Conservation (phyloP, 2,329 filamentous ascomycete species). For the Rhinocladiella similis region DNA sequence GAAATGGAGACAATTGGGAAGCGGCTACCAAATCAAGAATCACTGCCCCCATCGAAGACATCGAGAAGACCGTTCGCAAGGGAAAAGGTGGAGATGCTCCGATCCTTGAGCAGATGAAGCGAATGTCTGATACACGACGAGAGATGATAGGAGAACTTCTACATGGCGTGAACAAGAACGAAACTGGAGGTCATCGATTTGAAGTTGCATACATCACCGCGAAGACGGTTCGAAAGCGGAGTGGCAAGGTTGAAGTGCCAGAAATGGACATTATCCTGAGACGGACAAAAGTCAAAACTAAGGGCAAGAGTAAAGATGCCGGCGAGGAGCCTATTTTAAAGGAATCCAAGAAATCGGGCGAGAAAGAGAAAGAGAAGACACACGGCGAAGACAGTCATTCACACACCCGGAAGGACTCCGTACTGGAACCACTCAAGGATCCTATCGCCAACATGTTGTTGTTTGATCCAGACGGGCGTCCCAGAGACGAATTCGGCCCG, state of each 20-base stretch:
- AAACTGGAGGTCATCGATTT: conserved; percentile 17
- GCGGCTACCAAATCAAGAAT: conserved; percentile 11
- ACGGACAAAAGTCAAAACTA: conserved; percentile 6
- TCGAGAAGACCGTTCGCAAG: conserved; percentile 20
- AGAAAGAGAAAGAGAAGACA: conserved; percentile 13
- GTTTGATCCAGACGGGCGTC: conserved; percentile 24
- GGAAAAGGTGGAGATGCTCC: conserved; percentile 15
- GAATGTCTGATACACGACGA: conserved; percentile 18
- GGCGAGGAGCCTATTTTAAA: conserved; percentile 11
- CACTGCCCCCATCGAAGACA: conserved; percentile 15
- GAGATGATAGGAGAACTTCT: conserved; percentile 18
- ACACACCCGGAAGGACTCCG: conserved; percentile 22
- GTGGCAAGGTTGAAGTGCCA: conserved; percentile 14
- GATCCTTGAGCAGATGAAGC: conserved; percentile 18
- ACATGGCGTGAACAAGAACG: conserved; percentile 14
- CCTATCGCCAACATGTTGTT: conserved; percentile 22
- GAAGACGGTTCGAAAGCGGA: conserved; percentile 12
- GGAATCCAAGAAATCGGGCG: not conserved
- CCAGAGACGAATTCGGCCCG: conserved; percentile 22
- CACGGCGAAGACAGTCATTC: conserved; percentile 13
- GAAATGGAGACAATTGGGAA: conserved; percentile 22
- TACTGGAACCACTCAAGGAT: conserved; percentile 22
- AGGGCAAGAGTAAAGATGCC: conserved; percentile 11
- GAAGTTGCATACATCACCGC: conserved; percentile 24
- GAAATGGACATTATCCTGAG: conserved; percentile 26